These are phyloP conservation scores for Polychaeton citri DNA, from an alignment of 2,329 filamentous ascomycete species.

Conservation along the genomic window DNA sequence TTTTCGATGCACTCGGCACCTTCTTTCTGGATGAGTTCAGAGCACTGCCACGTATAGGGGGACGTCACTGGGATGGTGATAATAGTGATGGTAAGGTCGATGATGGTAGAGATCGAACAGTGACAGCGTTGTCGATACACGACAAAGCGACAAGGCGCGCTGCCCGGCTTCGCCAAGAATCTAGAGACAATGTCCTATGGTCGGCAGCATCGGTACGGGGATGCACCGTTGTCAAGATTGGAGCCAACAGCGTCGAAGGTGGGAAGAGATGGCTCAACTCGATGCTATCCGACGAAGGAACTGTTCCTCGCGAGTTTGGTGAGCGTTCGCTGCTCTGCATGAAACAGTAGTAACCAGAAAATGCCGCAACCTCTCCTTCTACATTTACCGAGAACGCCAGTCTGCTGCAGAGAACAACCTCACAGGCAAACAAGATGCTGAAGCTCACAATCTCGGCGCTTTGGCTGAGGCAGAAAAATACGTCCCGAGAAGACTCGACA, in stretches of 20 bases:
- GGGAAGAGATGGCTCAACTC: conserved; percentile 65
- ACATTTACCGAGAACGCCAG: background rate
- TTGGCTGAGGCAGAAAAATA: no score
- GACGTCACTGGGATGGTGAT: conserved; percentile 53
- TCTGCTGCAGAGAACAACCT: background rate
- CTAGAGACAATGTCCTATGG: conserved; percentile 54
- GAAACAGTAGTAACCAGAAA: background rate
- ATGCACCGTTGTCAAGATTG: conserved; percentile 86
- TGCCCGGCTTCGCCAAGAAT: conserved; percentile 44
- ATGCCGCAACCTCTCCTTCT: background rate
- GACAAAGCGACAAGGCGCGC: conserved; percentile 9
- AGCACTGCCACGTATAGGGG: conserved; percentile 66
- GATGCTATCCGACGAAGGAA: conserved; percentile 65
- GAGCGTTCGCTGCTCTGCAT: conserved; percentile 70
- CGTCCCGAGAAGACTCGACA: no score
- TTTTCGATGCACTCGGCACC: conserved; percentile 50
- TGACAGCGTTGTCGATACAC: background rate
- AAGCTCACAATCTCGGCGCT: no score
- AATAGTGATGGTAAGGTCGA: conserved; percentile 23
- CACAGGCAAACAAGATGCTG: no score
- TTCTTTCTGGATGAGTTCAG: conserved; percentile 74
- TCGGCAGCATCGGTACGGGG: conserved; percentile 68
- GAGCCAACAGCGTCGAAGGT: conserved; percentile 66
- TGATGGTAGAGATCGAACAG: background rate
- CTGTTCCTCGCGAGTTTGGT: conserved; percentile 58